Evolutionary conservation across 179 eudicot genomes (phyloP).

Genomic region (Corrigiola litoralis): DNA sequence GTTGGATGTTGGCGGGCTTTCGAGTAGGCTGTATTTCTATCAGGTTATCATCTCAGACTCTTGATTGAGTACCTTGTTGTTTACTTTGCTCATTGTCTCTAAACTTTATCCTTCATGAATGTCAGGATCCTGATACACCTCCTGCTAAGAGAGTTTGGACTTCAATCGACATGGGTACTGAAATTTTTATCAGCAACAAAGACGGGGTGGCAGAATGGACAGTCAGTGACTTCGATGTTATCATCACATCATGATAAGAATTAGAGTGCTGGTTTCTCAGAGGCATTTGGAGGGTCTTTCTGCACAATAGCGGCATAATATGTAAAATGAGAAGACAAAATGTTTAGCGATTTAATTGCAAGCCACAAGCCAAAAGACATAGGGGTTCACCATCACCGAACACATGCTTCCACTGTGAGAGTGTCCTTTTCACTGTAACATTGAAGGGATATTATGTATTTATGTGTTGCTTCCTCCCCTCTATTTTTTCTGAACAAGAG

Average conservation of each 20-base stretch:
- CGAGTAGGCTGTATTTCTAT: conserved; percentile 62
- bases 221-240: conserved; percentile 55
- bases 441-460: too few species aligned
- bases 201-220: conserved; percentile 67
- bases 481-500: neutral
- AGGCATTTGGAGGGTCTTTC: neutral
- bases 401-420: neutral
- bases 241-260: conserved; percentile 33
- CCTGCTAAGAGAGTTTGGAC: conserved; percentile 68
- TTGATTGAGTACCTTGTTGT: neutral
- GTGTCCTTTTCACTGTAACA: neutral
- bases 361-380: conserved; percentile 17
- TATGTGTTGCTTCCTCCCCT: neutral
- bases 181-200: conserved; percentile 51
- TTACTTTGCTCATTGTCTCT: neutral
- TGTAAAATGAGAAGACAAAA: neutral
- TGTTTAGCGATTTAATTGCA: neutral
- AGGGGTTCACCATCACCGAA: conserved; percentile 16
- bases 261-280: too few species aligned
- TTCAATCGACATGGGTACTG: conserved; percentile 64
- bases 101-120: neutral
- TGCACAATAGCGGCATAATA: neutral
- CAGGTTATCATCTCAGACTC: conserved; percentile 31
- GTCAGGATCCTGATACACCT: conserved; percentile 55
- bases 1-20: conserved; percentile 63